Evolutionary conservation across 2,329 filamentous ascomycete species (phyloP).

Genomic region (Byssothecium circinans): DNA sequence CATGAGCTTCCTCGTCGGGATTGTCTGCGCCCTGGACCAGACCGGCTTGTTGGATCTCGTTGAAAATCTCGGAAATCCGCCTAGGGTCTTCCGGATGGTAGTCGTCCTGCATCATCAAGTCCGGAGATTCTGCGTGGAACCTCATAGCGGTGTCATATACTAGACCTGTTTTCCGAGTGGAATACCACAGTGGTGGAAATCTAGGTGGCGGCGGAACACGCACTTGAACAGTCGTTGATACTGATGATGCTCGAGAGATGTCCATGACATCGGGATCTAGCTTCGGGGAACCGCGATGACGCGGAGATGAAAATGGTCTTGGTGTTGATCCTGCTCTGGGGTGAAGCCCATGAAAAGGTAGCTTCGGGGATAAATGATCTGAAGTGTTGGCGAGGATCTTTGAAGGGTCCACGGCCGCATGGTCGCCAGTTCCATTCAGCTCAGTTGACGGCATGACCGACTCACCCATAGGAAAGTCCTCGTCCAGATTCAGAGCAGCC

Average conservation of each 20-base stretch:
- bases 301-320: conserved; percentile 2
- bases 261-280: conserved; percentile 27
- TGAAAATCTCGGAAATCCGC: conserved; percentile 90
- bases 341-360: conserved; percentile 30
- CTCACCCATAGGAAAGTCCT: conserved; percentile 37
- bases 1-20: conserved; percentile 48
- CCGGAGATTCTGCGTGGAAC: conserved; percentile 76
- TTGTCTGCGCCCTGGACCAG: conserved; percentile 67
- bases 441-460: conserved; percentile 35
- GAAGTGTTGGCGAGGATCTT: conserved; percentile 22
- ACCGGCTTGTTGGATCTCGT: conserved; percentile 79
- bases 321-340: conserved; percentile 11
- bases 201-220: conserved; percentile 37
- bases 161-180: conserved; percentile 46
- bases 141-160: conserved; percentile 94
- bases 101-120: conserved; percentile 57
- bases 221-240: conserved; percentile 23
- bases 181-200: conserved; percentile 36
- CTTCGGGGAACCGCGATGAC: background rate
- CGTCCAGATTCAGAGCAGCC: conserved; percentile 23
- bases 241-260: conserved; percentile 12
- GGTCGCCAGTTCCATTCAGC: conserved; percentile 28
- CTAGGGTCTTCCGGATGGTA: conserved; percentile 94
- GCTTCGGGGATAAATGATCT: conserved; percentile 16
- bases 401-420: conserved; percentile 33